Evolutionary conservation across 2,329 filamentous ascomycete genomes (phyloP).

Genomic region (Colletotrichum higginsianum): DNA sequence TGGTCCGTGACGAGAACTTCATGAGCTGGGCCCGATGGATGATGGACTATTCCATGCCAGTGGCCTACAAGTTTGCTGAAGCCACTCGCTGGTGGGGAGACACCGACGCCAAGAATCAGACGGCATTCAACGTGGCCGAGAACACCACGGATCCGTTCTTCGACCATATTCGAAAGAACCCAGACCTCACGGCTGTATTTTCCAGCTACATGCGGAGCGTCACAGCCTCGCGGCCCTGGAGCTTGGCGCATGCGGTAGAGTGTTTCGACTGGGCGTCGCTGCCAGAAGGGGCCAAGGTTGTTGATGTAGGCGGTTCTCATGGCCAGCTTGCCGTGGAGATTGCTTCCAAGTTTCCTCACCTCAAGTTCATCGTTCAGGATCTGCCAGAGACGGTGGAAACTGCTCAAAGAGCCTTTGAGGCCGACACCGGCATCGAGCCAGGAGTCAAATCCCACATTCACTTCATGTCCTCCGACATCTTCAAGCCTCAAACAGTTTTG

Average conservation of each 20-base stretch:
- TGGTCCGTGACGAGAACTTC: slow-evolving; percentile 47
- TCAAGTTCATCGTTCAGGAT: slow-evolving; percentile 35
- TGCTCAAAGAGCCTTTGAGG: slow-evolving; percentile 7
- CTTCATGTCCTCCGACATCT: slow-evolving; percentile 56
- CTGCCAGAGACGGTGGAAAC: slow-evolving; percentile 18
- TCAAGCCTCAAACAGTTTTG: slow-evolving; percentile 53
- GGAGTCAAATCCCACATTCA: slow-evolving; percentile 49
- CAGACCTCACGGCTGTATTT: slow-evolving; percentile 48
- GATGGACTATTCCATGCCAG: slow-evolving; percentile 46
- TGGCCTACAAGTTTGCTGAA: slow-evolving; percentile 45
- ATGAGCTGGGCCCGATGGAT: slow-evolving; percentile 52
- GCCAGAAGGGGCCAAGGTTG: slow-evolving; percentile 29
- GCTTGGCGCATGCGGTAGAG: slow-evolving; percentile 49
- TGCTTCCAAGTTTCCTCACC: slow-evolving; percentile 22
- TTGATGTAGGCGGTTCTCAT: slow-evolving; percentile 36
- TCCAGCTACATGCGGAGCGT: slow-evolving; percentile 52
- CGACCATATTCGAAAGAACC: slow-evolving; percentile 47
- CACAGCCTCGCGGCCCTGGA: slow-evolving; percentile 48
- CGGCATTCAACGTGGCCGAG: slow-evolving; percentile 50
- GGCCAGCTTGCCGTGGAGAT: slow-evolving; percentile 24
- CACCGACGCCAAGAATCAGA: slow-evolving; percentile 46
- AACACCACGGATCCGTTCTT: slow-evolving; percentile 50
- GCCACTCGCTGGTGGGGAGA: slow-evolving; percentile 49
- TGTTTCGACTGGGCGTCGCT: slow-evolving; percentile 28
- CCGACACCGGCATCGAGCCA: neutral